Conservation (phyloP, 139 green algal species). For the Microglena sp. region DNA sequence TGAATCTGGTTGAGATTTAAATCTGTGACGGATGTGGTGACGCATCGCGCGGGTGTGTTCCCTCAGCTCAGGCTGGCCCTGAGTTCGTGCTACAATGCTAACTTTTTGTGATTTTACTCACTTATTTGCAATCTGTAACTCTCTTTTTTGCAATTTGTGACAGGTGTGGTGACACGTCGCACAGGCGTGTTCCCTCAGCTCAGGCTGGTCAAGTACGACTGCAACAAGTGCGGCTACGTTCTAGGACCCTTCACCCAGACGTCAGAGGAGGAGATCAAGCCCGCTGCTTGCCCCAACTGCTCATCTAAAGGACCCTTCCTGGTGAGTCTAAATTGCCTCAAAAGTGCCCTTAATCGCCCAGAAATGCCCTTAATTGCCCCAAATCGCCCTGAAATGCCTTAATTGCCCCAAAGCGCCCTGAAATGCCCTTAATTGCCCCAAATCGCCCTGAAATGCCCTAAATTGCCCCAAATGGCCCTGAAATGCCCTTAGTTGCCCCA, state of each 20-base stretch:
- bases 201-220: slow-evolving; percentile 82
- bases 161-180: slow-evolving; percentile 89
- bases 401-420: no score
- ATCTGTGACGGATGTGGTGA: slow-evolving; percentile 83
- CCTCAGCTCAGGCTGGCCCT: slow-evolving; percentile 72
- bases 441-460: no score
- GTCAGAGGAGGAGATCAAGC: slow-evolving; percentile 62
- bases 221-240: slow-evolving; percentile 71
- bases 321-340: no score
- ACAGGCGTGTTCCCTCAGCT: slow-evolving; percentile 97
- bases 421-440: no score
- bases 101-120: background rate
- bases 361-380: no score
- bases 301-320: slow-evolving; percentile 82
- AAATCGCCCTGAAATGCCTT: no score
- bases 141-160: slow-evolving; percentile 73
- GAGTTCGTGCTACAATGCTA: background rate
- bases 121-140: slow-evolving; percentile 60
- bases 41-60: slow-evolving; percentile 90
- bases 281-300: slow-evolving; percentile 74
- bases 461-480: no score
- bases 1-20: background rate
- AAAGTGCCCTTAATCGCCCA: background rate
- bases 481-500: no score
- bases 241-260: slow-evolving; percentile 82